phyloP scores from a whole-genome alignment of 1,284 basidiomycete genomes.

The Malassezia psittaci region DNA sequence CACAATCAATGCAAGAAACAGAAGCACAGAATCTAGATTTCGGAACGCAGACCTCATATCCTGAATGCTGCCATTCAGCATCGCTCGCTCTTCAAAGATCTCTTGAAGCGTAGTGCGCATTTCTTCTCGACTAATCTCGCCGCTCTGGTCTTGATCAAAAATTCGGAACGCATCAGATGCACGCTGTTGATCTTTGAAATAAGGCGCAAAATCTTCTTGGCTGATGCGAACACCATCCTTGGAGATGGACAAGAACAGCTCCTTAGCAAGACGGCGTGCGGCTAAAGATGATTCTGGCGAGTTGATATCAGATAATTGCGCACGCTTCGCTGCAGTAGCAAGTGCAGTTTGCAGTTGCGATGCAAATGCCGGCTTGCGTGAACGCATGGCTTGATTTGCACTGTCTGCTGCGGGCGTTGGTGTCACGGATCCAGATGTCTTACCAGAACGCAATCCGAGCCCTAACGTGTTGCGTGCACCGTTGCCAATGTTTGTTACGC shows the following conservation, averaged over 20 bases:
- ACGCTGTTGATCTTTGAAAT: constrained; percentile 62
- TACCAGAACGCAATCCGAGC: background rate
- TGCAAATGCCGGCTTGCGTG: constrained; percentile 8
- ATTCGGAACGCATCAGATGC: constrained; percentile 64
- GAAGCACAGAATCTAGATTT: constrained; percentile 50
- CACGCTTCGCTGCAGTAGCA: constrained; percentile 43
- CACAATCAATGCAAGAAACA: constrained; percentile 57
- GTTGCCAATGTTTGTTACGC: constrained; percentile 23
- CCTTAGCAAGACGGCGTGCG: constrained; percentile 62
- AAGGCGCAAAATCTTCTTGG: constrained; percentile 57
- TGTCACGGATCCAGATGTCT: background rate
- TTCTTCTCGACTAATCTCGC: constrained; percentile 66
- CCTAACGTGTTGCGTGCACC: background rate
- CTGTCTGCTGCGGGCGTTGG: constrained; percentile 3
- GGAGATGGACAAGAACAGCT: constrained; percentile 58
- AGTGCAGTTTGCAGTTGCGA: constrained; percentile 22
- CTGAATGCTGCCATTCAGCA: constrained; percentile 59
- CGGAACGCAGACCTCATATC: constrained; percentile 39
- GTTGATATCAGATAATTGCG: constrained; percentile 34
- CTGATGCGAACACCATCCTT: constrained; percentile 47
- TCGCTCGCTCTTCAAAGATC: constrained; percentile 68
- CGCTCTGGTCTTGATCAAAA: constrained; percentile 74
- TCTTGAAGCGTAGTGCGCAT: constrained; percentile 74
- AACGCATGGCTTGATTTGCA: background rate
- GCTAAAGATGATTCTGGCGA: constrained; percentile 54